Evolutionary conservation across 1,139 yeast genomes (phyloP), one percentile per base, ranked within the genome.

Genomic region (Candida anutae): DNA sequence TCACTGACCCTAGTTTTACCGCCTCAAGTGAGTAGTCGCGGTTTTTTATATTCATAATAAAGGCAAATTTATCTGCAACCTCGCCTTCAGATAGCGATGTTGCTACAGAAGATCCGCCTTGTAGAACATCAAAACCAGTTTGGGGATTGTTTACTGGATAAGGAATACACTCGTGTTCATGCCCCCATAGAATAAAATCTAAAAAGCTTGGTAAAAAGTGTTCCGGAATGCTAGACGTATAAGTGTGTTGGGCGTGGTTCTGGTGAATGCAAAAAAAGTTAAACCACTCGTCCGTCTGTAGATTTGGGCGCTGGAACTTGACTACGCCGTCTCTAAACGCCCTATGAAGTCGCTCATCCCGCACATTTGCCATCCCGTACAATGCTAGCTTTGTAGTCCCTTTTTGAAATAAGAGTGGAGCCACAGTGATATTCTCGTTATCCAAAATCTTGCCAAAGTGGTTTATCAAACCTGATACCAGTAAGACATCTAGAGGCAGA

Each of bases 21-120:
- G 85, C 73, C 34, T 81, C 81, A 14, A 85, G 38, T 0, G 71
- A 58, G 41, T 79, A 84, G 25, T 73, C 61, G 24, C 61, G 65
- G 3, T 77, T 78, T 18, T 69, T 66, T 13, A 90, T 60, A 27
- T 72, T 74, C 39, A 93, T 41, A 1, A 90, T 60, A 32, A 82
- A 88, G 0, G 78, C 88, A 45, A 74, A 68, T 48, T 90, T 93
- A 21, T 70, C 74, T 10, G 74, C 67, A 0, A 85, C 71, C 47
- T 90, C 99, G 3, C 94, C 94, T 30, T 82, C 94, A 29, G 82
- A 74, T 22, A 93, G 60, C 10, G 95, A 80, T 0, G 99, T 90
- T 0, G 95, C 97, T 12, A 90, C 82, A 0, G 95, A 83, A 2
- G 95, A 84, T 0, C 99, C 99, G 0, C 95, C 94, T 49, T 88